Base-by-base conservation (phyloP, 768 basidiomycete species). In the Phylloporus sp. region DNA sequence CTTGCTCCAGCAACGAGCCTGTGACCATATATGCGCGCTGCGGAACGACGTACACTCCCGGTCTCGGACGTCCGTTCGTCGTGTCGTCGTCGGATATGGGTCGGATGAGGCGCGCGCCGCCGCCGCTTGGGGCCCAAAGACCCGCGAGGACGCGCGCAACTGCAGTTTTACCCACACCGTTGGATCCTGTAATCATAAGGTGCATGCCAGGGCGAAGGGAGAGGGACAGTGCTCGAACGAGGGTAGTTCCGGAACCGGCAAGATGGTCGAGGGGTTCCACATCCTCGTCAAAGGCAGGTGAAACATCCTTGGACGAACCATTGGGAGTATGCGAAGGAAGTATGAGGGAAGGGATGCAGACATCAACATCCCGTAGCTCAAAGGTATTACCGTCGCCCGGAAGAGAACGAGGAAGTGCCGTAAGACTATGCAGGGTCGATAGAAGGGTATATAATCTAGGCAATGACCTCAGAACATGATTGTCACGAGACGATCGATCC, bases 1-100 rank as follows among this genome's bases (percentile, higher is more conserved):
- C 80, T 74, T 98, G 95, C 57, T 96, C 93, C 14, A 95, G 70
- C 36, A 98, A 68, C 52, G 82, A 85, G 0, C 95, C 95, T 0
- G 81, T 75, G 23, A 87, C 85, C 79, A 97, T 90, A 65, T 98
- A 98, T 20, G 92, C 84, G 13, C 94, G 73, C 67, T 98, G 95
- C 5, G 95, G 95, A 3, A 98, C 78, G 46, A 96, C 81, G 51
- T 90, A 84, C n/a, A 88, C 75, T 17, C 81, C 80, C 11, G 71
- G 48, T 15, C 50, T 47, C 4, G 35, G 34, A 56, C 72, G 69
- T 49, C 72, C 61, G 58, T 65, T 55, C 53, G 63, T 36, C 54
- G 69, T 27, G 59, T 65, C 60, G 9, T 8, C 15, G 9, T 47
- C 38, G 10, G 59, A 24, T 0, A 48, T 49, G 11, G 63, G 72